phyloP scores from a whole-genome alignment of 257 asterid species.

The Jacaranda copaia region DNA sequence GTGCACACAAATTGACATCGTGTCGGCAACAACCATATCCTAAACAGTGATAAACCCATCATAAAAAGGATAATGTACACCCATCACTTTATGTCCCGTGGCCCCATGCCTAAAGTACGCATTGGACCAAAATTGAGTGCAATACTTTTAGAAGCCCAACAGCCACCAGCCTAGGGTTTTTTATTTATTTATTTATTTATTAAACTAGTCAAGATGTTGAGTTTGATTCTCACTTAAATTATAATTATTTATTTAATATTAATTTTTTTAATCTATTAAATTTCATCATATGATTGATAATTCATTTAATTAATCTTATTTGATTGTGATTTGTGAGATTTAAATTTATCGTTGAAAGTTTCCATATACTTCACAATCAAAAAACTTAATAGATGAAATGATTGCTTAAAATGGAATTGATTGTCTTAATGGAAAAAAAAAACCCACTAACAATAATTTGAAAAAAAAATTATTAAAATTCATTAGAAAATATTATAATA shows the following conservation, averaged over 20 bases:
- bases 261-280: neutral
- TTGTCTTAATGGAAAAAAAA: neutral
- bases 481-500: neutral
- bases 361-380: too few species aligned
- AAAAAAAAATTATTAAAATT: neutral
- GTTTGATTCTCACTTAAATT: neutral
- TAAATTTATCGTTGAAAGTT: neutral
- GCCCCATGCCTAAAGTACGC: neutral
- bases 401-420: neutral
- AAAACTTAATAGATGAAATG: neutral
- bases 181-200: too few species aligned
- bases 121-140: neutral
- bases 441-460: neutral
- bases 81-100: neutral
- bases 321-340: neutral
- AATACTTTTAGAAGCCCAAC: neutral
- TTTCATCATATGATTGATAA: neutral
- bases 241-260: neutral
- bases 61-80: neutral
- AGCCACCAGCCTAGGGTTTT: neutral
- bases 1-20: neutral
- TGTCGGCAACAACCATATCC: slow-evolving; percentile 10
- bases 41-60: neutral
- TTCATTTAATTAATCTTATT: neutral
- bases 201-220: neutral